Conservation (phyloP, 2,329 filamentous ascomycete genomes). For the Pleoardoris graminearum region DNA sequence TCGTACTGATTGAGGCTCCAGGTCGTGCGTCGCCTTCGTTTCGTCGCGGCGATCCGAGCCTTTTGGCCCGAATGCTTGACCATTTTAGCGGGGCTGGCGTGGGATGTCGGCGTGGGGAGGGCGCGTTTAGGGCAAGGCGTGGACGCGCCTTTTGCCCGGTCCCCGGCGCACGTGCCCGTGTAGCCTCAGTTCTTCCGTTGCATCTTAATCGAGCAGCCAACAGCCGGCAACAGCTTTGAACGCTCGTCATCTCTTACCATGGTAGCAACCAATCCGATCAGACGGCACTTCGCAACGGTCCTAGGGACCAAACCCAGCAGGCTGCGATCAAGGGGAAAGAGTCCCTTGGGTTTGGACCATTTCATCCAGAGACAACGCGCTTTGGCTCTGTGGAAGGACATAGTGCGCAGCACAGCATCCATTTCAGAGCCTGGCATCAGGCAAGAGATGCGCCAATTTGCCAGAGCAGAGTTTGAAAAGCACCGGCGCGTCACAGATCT, state of each 20-base stretch:
- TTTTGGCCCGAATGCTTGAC: background rate
- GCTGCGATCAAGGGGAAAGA: slow-evolving; percentile 37
- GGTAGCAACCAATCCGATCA: background rate
- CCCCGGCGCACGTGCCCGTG: background rate
- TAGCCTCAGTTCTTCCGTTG: too few relatives aligned
- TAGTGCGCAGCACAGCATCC: slow-evolving; percentile 47
- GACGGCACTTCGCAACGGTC: slow-evolving; percentile 35
- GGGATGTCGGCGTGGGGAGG: background rate
- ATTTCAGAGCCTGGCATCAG: slow-evolving; percentile 35
- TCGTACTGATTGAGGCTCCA: background rate
- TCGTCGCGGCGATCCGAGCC: background rate
- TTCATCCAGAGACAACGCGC: slow-evolving; percentile 55
- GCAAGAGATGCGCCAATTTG: slow-evolving; percentile 53
- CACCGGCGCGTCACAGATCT: slow-evolving; percentile 52
- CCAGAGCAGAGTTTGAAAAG: slow-evolving; percentile 54
- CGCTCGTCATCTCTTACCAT: background rate
- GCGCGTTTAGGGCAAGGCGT: slow-evolving; percentile 4
- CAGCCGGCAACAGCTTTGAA: background rate
- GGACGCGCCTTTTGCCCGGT: background rate
- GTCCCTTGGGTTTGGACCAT: slow-evolving; percentile 39
- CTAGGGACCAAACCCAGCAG: slow-evolving; percentile 33
- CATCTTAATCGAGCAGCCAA: background rate
- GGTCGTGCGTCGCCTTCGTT: background rate
- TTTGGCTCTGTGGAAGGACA: slow-evolving; percentile 53
- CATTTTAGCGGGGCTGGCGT: background rate